Base-by-base conservation (phyloP, 306 rosid genomes). In the Cucurbita moschata region DNA sequence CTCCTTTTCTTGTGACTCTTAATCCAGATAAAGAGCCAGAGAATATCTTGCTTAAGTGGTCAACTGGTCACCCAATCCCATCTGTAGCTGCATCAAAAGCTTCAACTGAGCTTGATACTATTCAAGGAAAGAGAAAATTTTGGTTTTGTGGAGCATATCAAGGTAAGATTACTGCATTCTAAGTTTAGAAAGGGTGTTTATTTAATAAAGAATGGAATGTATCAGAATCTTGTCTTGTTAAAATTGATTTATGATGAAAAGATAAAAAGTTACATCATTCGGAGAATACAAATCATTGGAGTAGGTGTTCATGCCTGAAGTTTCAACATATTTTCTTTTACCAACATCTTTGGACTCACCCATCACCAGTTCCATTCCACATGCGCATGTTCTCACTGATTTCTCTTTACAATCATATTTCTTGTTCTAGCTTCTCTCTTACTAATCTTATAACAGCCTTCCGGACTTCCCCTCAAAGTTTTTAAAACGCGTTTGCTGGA, bases 101-200 rank as follows among this genome's bases (percentile, higher is more conserved):
- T 68, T 85, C 88, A 4, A 68, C 68, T 58, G 92, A 94, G 77
- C 82, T 90, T 52, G 73, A 78, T 26, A 76, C 15, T 44, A 88
- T 94, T 83, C 97, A 94, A 89, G 98, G 98, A 47, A 89, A 84
- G 63, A 85, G 98, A 85, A 80, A 88, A 77, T 84, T 94, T 55
- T 94, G 98, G 98, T 94, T 88, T 79, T 87, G 87, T 77, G 98
- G 97, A 39, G 96, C 96, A 49, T 94, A 90, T 78, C 94, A 82
- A 63, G 97, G 97, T 90, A 75, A 19, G 19, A 0, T 50, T 12
- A 53, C 56, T 6, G 12, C 10, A 58, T 40, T 74, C 51, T 18
- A n/a, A 4, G 47, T 62, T 61, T 62, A n/a, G 14, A 42, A 65
- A 65, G 21, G 5, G 4, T 9, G 13, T 12, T 60, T 30, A 5